phyloP scores from a whole-genome alignment of 345 rosid genomes.

The Jatropha curcas region DNA sequence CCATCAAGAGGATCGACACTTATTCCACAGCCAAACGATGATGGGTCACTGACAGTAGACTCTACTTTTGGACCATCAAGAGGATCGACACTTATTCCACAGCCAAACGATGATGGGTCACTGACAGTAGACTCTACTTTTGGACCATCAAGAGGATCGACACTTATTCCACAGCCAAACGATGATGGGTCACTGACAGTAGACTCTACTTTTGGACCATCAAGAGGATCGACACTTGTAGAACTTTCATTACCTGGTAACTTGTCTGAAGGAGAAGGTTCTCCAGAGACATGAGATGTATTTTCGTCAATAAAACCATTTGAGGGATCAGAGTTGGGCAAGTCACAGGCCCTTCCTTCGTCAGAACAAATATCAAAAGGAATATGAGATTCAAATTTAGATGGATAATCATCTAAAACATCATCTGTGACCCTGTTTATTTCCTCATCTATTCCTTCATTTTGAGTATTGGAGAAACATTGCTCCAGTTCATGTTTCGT shows the following conservation, averaged over 20 bases:
- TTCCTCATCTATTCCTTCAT: slow-evolving; percentile 30
- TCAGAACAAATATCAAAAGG: slow-evolving; percentile 24
- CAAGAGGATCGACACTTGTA: neutral
- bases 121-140: too few relatives aligned
- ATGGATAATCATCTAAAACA: slow-evolving; percentile 23
- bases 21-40: too few relatives aligned
- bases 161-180: slow-evolving; percentile 23
- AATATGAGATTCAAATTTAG: slow-evolving; percentile 30
- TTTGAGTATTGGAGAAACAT: slow-evolving; percentile 19
- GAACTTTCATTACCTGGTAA: slow-evolving; percentile 18
- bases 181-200: slow-evolving; percentile 28
- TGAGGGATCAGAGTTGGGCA: slow-evolving; percentile 32
- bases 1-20: too few relatives aligned
- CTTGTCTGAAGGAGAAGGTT: slow-evolving; percentile 40
- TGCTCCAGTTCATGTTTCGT: slow-evolving; percentile 48
- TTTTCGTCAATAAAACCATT: slow-evolving; percentile 33
- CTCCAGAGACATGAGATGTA: slow-evolving; percentile 30
- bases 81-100: too few relatives aligned
- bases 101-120: too few relatives aligned
- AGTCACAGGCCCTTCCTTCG: slow-evolving; percentile 22
- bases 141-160: too few relatives aligned
- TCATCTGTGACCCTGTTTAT: slow-evolving; percentile 10
- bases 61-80: too few relatives aligned
- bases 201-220: slow-evolving; percentile 17
- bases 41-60: too few relatives aligned